Base-by-base conservation (phyloP, 306 rosid species). In the Vigna radiata region DNA sequence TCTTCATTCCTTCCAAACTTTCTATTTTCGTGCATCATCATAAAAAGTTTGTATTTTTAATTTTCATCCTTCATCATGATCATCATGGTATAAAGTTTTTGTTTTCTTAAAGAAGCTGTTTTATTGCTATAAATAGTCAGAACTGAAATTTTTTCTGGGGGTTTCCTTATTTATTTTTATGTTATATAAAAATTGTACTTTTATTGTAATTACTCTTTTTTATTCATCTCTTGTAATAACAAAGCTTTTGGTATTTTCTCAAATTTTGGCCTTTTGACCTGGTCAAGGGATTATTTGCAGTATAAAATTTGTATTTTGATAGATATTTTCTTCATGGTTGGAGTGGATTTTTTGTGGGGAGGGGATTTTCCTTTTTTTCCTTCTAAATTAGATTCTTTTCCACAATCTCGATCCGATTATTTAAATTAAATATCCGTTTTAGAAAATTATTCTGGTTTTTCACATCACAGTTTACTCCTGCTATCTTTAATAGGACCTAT, bases 381-480 rank as follows among this genome's bases (percentile, higher is more conserved):
- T 6, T 23, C 17, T 58, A 25, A 58, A 56, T 11, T 56, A 12
- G 4, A 14, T 7, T 36, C 46, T 5, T 4, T 60, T 12, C 49
- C 16, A 44, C 15, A 44, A 25, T 53, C 62, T 75, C 48, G 65
- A 75, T 75, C 54, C 39, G 13, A 27, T 50, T 78, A 73, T 68
- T 4, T 47, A 8, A 47, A 14, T 61, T n/a, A 23, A 19, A 19
- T 17, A 29, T 60, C 7, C 49, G 58, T 1, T 77, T 14, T 15
- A 7, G 54, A 72, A 65, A 62, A 58, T 46, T 17, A 14, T 13
- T 49, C 33, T 46, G 48, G 19, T 25, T 55, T 77, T 71, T 56
- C 19, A 17, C 64, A 25, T 64, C 70, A 80, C 12, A 17, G 68
- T 44, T 21, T n/a, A 54, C 21, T 48, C 47, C 55, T 68, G 19